Conservation (phyloP, 768 basidiomycete species). For the Kockovaella imperatae region DNA sequence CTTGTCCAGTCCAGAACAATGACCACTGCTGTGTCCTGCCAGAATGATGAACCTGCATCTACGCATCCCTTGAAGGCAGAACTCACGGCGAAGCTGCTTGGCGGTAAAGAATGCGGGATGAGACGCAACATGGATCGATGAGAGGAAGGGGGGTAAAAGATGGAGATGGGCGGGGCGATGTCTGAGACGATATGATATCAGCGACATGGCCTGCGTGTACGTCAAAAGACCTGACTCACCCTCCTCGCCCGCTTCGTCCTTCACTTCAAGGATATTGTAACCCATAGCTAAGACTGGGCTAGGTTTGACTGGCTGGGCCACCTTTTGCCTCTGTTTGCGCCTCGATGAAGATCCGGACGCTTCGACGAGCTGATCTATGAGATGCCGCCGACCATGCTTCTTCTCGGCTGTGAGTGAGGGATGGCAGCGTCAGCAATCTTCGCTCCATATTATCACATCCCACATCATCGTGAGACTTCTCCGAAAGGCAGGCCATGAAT, state of each 20-base stretch:
- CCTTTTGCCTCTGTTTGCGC: slow-evolving; percentile 56
- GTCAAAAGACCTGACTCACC: slow-evolving; percentile 50
- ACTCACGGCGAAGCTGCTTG: slow-evolving; percentile 44
- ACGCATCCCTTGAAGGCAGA: slow-evolving; percentile 47
- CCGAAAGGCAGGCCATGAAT: not conserved
- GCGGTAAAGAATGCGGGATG: slow-evolving; percentile 70
- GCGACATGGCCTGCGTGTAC: not conserved
- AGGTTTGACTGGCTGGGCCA: slow-evolving; percentile 24
- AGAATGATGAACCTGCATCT: slow-evolving; percentile 1
- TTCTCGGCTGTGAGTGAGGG: slow-evolving; percentile 25
- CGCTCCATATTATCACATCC: no score
- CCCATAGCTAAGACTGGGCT: slow-evolving; percentile 69
- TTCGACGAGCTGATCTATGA: slow-evolving; percentile 15
- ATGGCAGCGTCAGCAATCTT: no score
- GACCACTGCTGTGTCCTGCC: slow-evolving; percentile 51
- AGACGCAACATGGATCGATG: slow-evolving; percentile 63
- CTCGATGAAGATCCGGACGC: slow-evolving; percentile 26
- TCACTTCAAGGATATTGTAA: slow-evolving; percentile 83
- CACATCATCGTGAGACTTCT: not conserved
- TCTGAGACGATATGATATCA: slow-evolving; percentile 50
- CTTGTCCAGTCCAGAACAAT: slow-evolving; percentile 92
- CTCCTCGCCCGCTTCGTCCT: slow-evolving; percentile 91
- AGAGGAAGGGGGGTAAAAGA: slow-evolving; percentile 82
- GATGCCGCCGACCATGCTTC: slow-evolving; percentile 21
- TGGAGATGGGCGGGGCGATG: slow-evolving; percentile 75